These are phyloP conservation scores for Botrytis cinerea DNA, from an alignment of 2,329 filamentous ascomycete species.

Conservation along the genomic window DNA sequence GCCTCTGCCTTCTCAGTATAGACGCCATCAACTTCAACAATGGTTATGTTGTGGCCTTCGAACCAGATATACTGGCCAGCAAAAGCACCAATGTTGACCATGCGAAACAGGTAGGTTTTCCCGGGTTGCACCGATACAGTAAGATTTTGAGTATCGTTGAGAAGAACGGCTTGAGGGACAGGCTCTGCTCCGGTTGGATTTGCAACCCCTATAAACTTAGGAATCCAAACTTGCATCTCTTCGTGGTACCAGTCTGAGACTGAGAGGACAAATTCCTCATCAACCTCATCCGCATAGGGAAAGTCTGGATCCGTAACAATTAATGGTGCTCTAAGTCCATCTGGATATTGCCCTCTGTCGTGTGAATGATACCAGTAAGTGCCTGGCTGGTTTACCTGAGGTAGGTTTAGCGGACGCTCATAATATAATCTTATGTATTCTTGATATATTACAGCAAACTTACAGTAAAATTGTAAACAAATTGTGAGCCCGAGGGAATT, in stretches of 20 bases:
- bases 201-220: slow-evolving; percentile 48
- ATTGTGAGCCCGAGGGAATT: slow-evolving; percentile 62
- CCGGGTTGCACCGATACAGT: slow-evolving; percentile 61
- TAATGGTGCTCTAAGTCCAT: slow-evolving; percentile 58
- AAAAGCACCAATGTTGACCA: slow-evolving; percentile 75
- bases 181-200: slow-evolving; percentile 57
- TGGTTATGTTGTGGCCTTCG: slow-evolving; percentile 65
- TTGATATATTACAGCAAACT: slow-evolving; percentile 15
- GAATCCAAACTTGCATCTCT: slow-evolving; percentile 50
- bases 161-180: slow-evolving; percentile 66
- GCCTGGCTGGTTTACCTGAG: slow-evolving; percentile 61
- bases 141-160: slow-evolving; percentile 69
- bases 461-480: slow-evolving; percentile 70
- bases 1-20: slow-evolving; percentile 61
- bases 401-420: slow-evolving; percentile 39
- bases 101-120: slow-evolving; percentile 71
- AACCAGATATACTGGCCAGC: slow-evolving; percentile 67
- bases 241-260: slow-evolving; percentile 63
- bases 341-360: slow-evolving; percentile 56
- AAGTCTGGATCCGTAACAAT: slow-evolving; percentile 56
- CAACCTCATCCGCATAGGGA: slow-evolving; percentile 51
- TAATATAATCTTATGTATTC: not conserved
- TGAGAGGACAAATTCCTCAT: slow-evolving; percentile 58
- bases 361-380: slow-evolving; percentile 77
- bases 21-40: slow-evolving; percentile 73